phyloP scores from a whole-genome alignment of 225 moss, liverwort and hornwort species.

The Bryoerythrophyllum caledonicum region DNA sequence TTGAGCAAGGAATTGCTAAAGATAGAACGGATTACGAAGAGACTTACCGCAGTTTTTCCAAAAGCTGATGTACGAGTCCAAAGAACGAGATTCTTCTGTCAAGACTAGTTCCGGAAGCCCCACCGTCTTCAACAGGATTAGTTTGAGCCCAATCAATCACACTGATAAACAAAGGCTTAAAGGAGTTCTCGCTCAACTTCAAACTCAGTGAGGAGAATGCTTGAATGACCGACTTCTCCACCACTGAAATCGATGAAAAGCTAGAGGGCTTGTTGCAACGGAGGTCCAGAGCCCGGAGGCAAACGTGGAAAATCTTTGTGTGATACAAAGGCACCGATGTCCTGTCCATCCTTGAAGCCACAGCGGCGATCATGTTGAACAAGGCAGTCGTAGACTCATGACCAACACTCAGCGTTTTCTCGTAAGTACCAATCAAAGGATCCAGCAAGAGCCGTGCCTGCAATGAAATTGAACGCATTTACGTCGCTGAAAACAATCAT shows the following conservation, averaged over 20 bases:
- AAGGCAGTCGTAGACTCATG: slow-evolving; percentile 65
- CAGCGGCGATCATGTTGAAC: slow-evolving; percentile 74
- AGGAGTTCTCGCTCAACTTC: slow-evolving; percentile 86
- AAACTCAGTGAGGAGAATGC: slow-evolving; percentile 78
- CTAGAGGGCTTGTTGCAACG: slow-evolving; percentile 44
- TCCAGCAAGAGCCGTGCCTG: slow-evolving; percentile 91
- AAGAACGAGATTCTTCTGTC: slow-evolving; percentile 77
- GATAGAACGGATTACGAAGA: neutral
- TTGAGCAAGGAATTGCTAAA: slow-evolving; percentile 3
- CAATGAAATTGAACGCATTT: slow-evolving; percentile 11
- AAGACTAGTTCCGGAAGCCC: slow-evolving; percentile 36
- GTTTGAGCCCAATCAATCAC: slow-evolving; percentile 84
- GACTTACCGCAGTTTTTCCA: slow-evolving; percentile 71
- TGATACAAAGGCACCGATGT: slow-evolving; percentile 70
- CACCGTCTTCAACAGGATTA: slow-evolving; percentile 34
- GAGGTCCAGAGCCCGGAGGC: slow-evolving; percentile 78
- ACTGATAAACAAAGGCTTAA: slow-evolving; percentile 86
- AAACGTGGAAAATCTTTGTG: slow-evolving; percentile 73
- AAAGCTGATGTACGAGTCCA: slow-evolving; percentile 81
- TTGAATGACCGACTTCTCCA: slow-evolving; percentile 67
- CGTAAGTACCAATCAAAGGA: slow-evolving; percentile 72
- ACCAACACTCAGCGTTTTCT: slow-evolving; percentile 62
- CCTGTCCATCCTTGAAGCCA: slow-evolving; percentile 75
- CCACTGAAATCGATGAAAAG: slow-evolving; percentile 53
- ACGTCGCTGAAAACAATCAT: neutral